A percentile compares a stretch with the other conserved stretches of the same genome.
phyloP scores from a whole-genome alignment of 495 filamentous ascomycete genomes.

The Penicillium silybi region DNA sequence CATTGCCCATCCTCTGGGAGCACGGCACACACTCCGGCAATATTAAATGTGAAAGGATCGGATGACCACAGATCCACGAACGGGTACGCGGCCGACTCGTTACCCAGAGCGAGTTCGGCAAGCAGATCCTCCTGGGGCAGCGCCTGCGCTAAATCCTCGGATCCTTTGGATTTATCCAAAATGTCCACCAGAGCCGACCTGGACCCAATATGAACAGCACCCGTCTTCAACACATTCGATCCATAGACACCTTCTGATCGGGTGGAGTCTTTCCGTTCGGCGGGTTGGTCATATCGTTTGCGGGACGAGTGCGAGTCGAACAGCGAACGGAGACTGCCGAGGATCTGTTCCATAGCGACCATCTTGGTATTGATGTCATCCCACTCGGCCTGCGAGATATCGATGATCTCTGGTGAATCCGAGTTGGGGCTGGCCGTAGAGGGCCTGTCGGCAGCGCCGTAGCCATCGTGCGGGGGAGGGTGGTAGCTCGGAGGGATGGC shows the following conservation, averaged over 20 bases:
- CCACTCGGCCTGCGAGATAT: conserved; percentile 42
- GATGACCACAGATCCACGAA: conserved; percentile 64
- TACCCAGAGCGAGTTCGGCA: conserved; percentile 75
- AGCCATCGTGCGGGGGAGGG: conserved; percentile 8
- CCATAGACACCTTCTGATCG: conserved; percentile 47
- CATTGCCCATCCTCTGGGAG: conserved; percentile 63
- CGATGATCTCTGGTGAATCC: conserved; percentile 30
- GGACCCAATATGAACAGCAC: conserved; percentile 54
- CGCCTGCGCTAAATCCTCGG: conserved; percentile 41
- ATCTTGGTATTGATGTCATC: conserved; percentile 45
- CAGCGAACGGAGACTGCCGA: conserved; percentile 35
- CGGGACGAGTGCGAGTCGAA: conserved; percentile 32
- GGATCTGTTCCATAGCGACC: conserved; percentile 42
- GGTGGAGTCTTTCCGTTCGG: conserved; percentile 16
- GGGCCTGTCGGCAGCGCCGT: conserved; percentile 11
- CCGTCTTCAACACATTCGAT: conserved; percentile 38
- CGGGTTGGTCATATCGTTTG: conserved; percentile 11
- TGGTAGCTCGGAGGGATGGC: conserved; percentile 6
- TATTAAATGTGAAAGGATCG: conserved; percentile 64
- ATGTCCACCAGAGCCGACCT: conserved; percentile 53
- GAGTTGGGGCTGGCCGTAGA: conserved; percentile 6
- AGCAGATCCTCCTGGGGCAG: conserved; percentile 76
- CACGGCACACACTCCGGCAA: conserved; percentile 63
- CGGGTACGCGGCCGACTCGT: conserved; percentile 73
- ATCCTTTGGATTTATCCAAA: conserved; percentile 36